Evolutionary conservation across 2,329 filamentous ascomycete genomes (phyloP), one percentile per base, ranked within the genome.

Genomic region (Neonectria sp.): DNA sequence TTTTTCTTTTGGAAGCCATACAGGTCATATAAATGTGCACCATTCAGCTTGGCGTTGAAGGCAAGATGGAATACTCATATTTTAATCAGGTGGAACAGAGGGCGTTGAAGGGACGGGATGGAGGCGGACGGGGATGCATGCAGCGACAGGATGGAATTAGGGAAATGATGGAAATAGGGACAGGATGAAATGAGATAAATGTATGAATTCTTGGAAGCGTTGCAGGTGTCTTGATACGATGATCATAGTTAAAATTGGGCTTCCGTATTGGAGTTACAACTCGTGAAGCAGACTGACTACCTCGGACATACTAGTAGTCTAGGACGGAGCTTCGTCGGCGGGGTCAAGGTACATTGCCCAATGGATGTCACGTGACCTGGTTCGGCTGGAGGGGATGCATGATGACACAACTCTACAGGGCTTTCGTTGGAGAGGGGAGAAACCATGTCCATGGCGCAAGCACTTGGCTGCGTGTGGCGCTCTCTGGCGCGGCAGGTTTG

Each of bases 21-120:
- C 60, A 72, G 63, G 68, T 45, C 63, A 67, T 67, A 70, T 65
- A 65, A 55, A 71, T 60, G 48, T 69, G 66, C 64, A 72, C 68
- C 40, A 58, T 64, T 69, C 69, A 75, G 73, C 73, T 72, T 65
- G 73, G 73, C 73, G 73, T 75, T 75, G 59, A 71, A 67, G 73
- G 69, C 15, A 70, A 68, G 69, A 67, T 40, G 56, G 65, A 40
- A 65, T 61, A 67, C 63, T 58, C 68, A 68, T 58, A 71, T 61
- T 58, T 58, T 70, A 68, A 74, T 67, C 46, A 69, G 64, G 63
- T 63, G 57, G 65, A 63, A 63, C 60, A 59, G 67, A 69, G 56
- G 73, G 73, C 72, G 73, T 75, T 75, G 60, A 48, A 40, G 49
- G 63, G 64, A 33, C 27, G 48, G 57, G 37, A 51, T 52, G 60